phyloP scores from a whole-genome alignment of 371 early-diverging fungal genomes.

The Conidiobolus incongruus region DNA sequence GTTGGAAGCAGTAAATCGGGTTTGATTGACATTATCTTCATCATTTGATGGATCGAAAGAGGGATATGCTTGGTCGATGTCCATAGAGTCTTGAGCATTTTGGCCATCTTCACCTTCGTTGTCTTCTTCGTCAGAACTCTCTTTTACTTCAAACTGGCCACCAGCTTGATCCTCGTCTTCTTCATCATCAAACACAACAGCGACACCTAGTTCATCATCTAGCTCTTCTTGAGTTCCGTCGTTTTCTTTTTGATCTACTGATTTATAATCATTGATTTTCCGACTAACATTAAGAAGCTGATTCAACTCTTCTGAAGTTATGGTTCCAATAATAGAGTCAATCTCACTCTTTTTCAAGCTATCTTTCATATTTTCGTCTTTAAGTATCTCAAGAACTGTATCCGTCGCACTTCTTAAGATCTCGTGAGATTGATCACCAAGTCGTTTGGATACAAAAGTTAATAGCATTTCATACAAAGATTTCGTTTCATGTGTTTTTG shows the following conservation, averaged over 20 bases:
- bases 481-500: conserved; percentile 85
- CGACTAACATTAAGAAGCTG: conserved; percentile 76
- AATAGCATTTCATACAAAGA: conserved; percentile 73
- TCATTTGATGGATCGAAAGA: conserved; percentile 11
- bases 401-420: conserved; percentile 79
- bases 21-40: conserved; percentile 11
- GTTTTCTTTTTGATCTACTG: conserved; percentile 15
- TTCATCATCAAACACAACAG: conserved; percentile 50
- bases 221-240: conserved; percentile 20
- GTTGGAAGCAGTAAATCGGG: conserved; percentile 6
- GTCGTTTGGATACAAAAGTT: conserved; percentile 46
- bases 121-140: conserved; percentile 20
- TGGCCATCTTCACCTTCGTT: conserved; percentile 18
- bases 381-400: conserved; percentile 56
- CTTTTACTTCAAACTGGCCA: conserved; percentile 13
- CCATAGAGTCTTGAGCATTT: conserved; percentile 15
- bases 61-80: conserved; percentile 2
- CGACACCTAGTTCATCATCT: conserved; percentile 50
- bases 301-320: conserved; percentile 60
- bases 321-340: conserved; percentile 32
- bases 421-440: conserved; percentile 80
- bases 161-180: conserved; percentile 27
- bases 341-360: conserved; percentile 69
- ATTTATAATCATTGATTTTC: conserved; percentile 73
- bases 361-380: conserved; percentile 67